phyloP scores from a whole-genome alignment of 208 protist genomes.

The Crithidia bombi region DNA sequence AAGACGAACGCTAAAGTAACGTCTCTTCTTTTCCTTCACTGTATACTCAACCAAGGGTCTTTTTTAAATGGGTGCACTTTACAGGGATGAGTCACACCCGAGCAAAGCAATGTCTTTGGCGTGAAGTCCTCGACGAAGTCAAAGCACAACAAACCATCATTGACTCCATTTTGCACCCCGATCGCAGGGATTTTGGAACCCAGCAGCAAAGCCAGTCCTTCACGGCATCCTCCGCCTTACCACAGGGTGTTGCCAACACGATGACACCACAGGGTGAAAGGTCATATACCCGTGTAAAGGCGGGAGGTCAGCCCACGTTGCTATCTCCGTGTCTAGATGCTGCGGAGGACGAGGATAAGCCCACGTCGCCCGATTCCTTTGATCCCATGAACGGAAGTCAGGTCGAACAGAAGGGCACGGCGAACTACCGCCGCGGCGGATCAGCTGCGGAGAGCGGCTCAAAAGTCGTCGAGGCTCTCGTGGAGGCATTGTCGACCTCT shows the following conservation, averaged over 20 bases:
- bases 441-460: background rate
- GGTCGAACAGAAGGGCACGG: background rate
- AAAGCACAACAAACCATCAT: slow-evolving; percentile 35
- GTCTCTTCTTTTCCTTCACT: too few species aligned
- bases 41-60: too few species aligned
- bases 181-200: background rate
- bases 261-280: background rate
- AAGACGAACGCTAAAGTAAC: too few species aligned
- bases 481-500: slow-evolving; percentile 70
- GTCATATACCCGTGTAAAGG: background rate
- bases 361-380: background rate
- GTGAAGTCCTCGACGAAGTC: slow-evolving; percentile 35
- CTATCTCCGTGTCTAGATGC: slow-evolving; percentile 8
- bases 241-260: background rate
- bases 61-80: too few species aligned
- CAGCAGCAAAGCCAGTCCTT: background rate
- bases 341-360: background rate
- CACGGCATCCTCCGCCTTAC: background rate
- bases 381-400: background rate
- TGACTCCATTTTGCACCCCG: slow-evolving; percentile 24
- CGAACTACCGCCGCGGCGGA: background rate
- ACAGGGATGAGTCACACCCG: slow-evolving; percentile 1
- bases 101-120: slow-evolving; percentile 15
- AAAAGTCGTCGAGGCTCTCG: slow-evolving; percentile 40
- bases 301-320: background rate